phyloP scores from a whole-genome alignment of 495 filamentous ascomycete genomes.

The Aspergillus cristatus region DNA sequence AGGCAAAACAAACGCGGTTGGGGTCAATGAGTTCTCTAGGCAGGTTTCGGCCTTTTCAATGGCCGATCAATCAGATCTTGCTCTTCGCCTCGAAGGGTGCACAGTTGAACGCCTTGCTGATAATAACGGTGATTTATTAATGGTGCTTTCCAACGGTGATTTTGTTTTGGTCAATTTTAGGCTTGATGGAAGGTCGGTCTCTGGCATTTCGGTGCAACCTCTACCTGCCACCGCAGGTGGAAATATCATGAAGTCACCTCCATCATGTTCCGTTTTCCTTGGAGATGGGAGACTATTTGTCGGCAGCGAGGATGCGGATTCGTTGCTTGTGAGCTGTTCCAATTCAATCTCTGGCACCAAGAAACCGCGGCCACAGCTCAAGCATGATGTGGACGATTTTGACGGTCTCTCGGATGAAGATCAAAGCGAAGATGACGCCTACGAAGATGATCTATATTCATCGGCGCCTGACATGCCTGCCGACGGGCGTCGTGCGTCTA shows the following conservation, averaged over 20 bases:
- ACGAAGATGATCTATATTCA: constrained; percentile 67
- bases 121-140: constrained; percentile 69
- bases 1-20: constrained; percentile 85
- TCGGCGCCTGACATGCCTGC: constrained; percentile 27
- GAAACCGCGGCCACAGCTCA: constrained; percentile 37
- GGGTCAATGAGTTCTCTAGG: constrained; percentile 84
- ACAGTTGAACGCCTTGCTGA: constrained; percentile 63
- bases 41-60: constrained; percentile 70
- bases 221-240: constrained; percentile 53
- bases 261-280: constrained; percentile 61
- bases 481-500: constrained; percentile 11
- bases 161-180: constrained; percentile 72
- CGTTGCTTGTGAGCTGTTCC: constrained; percentile 70
- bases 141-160: constrained; percentile 71
- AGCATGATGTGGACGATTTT: constrained; percentile 38
- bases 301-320: constrained; percentile 78
- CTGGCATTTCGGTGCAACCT: constrained; percentile 62
- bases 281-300: constrained; percentile 69
- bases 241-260: constrained; percentile 47
- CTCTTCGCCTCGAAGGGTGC: constrained; percentile 75
- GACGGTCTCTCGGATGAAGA: constrained; percentile 36
- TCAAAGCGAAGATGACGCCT: constrained; percentile 54
- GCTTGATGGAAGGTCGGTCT: constrained; percentile 88
- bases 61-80: constrained; percentile 74
- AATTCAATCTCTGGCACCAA: constrained; percentile 41